A percentile compares a stretch with the other conserved stretches of the same genome.
Evolutionary conservation across 768 basidiomycete species (phyloP).

Genomic region (Porpolomopsis calyptriformis): DNA sequence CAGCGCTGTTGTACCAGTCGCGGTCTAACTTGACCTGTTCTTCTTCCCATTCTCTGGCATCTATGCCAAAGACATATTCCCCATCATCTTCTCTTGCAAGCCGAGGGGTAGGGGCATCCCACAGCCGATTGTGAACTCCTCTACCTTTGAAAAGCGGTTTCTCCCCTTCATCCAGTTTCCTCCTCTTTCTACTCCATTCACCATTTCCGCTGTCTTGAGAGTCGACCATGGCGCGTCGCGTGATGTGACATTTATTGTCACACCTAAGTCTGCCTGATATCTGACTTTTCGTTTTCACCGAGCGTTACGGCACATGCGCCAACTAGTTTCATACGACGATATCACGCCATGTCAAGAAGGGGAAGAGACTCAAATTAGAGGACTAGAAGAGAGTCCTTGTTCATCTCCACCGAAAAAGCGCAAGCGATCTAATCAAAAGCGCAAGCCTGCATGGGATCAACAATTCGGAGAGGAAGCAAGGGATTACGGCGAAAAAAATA

Average conservation of each 20-base stretch:
- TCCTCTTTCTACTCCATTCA: conserved; percentile 54
- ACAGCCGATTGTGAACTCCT: conserved; percentile 39
- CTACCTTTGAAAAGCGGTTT: conserved; percentile 86
- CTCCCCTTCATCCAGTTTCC: conserved; percentile 47
- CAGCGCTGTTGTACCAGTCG: conserved; percentile 93
- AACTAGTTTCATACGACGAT: conserved; percentile 55
- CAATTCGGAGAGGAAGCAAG: background rate
- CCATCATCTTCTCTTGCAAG: conserved; percentile 57
- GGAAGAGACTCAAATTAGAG: conserved; percentile 9
- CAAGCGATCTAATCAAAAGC: conserved; percentile 29
- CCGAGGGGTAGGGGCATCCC: conserved; percentile 83
- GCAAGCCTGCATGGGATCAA: conserved; percentile 31
- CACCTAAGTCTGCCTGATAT: no score
- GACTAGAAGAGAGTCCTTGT: conserved; percentile 8
- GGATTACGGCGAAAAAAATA: conserved; percentile 3
- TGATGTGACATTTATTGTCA: no score
- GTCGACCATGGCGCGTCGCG: no score
- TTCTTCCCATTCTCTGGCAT: conserved; percentile 92
- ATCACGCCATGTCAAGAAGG: conserved; percentile 37
- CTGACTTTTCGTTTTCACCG: no score
- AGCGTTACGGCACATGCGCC: no score
- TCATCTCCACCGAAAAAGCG: conserved; percentile 46
- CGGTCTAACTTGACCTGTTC: conserved; percentile 87
- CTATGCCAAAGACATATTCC: conserved; percentile 51
- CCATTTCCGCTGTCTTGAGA: no score